Evolutionary conservation across 768 basidiomycete genomes (phyloP).

Genomic region (Antrodiella citrinella): DNA sequence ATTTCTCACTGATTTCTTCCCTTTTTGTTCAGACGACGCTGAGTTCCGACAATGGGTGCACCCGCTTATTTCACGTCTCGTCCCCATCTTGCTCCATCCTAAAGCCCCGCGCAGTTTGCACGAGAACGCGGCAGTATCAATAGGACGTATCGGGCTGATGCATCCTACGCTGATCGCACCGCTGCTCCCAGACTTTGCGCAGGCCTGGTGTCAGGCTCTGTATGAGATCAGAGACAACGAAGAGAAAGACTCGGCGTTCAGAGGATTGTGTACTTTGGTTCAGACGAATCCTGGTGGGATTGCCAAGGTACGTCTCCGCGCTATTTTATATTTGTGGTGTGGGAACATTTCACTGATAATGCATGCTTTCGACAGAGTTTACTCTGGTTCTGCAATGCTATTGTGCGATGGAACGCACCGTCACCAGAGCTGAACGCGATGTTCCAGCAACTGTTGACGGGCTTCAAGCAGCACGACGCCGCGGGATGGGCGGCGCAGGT

Average conservation of each 20-base stretch:
- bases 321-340: no score
- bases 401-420: conserved; percentile 91
- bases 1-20: background rate
- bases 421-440: conserved; percentile 87
- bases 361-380: no score
- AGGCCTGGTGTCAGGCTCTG: conserved; percentile 93
- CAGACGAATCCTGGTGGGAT: conserved; percentile 92
- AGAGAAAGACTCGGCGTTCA: conserved; percentile 98
- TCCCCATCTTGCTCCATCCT: conserved; percentile 87
- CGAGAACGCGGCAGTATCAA: conserved; percentile 98
- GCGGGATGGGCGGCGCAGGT: conserved; percentile 83
- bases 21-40: conserved; percentile 46
- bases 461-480: conserved; percentile 85
- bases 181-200: conserved; percentile 82
- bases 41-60: conserved; percentile 93
- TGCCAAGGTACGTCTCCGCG: conserved; percentile 59
- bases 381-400: conserved; percentile 97
- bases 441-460: conserved; percentile 85
- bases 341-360: no score
- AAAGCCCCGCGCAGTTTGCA: conserved; percentile 91
- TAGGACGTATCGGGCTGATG: conserved; percentile 92
- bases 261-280: conserved; percentile 93
- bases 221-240: conserved; percentile 99
- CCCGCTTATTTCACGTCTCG: conserved; percentile 77
- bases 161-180: conserved; percentile 86